Evolutionary conservation across 176 grass and related monocot genomes (phyloP).

Genomic region (Eleusine coracana): DNA sequence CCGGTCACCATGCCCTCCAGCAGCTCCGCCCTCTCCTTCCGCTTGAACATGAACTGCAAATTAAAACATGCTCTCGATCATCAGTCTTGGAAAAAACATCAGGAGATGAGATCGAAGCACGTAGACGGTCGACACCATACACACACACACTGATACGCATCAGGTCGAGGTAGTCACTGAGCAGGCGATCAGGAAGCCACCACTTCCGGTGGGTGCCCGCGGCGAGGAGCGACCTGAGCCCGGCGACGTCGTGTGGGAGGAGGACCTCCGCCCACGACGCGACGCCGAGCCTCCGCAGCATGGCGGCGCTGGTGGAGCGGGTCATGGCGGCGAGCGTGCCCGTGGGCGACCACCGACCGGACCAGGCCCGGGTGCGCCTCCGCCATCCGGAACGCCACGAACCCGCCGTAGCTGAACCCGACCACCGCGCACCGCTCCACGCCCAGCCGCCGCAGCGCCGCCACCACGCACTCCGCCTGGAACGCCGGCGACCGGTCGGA

Average conservation of each 20-base stretch:
- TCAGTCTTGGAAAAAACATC: neutral
- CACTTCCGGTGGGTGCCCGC: constrained; percentile 22
- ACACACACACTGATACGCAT: too few species aligned
- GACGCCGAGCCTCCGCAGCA: constrained; percentile 36
- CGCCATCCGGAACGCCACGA: constrained; percentile 65
- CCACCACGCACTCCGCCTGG: constrained; percentile 45
- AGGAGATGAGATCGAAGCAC: too few species aligned
- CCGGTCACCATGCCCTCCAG: constrained; percentile 4
- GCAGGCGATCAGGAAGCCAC: constrained; percentile 46
- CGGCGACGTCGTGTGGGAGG: constrained; percentile 26
- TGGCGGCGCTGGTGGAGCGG: constrained; percentile 12
- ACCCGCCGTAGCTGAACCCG: constrained; percentile 65
- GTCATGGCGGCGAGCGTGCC: constrained; percentile 42
- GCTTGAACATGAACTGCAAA: constrained; percentile 26
- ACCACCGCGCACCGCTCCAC: constrained; percentile 54
- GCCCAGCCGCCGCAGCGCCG: constrained; percentile 34
- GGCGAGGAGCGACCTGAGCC: constrained; percentile 37
- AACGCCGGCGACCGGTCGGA: constrained; percentile 29
- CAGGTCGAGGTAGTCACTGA: neutral
- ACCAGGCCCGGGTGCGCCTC: constrained; percentile 40
- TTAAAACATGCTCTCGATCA: too few species aligned
- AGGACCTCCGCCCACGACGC: constrained; percentile 42
- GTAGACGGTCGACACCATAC: too few species aligned
- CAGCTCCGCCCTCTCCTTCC: constrained; percentile 12
- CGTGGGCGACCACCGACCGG: constrained; percentile 35